Percentiles rank a stretch among this genome's conserved stretches.
Evolutionary conservation across 805 yeast species (phyloP).

Genomic region (Phaffomyces thermotolerans): DNA sequence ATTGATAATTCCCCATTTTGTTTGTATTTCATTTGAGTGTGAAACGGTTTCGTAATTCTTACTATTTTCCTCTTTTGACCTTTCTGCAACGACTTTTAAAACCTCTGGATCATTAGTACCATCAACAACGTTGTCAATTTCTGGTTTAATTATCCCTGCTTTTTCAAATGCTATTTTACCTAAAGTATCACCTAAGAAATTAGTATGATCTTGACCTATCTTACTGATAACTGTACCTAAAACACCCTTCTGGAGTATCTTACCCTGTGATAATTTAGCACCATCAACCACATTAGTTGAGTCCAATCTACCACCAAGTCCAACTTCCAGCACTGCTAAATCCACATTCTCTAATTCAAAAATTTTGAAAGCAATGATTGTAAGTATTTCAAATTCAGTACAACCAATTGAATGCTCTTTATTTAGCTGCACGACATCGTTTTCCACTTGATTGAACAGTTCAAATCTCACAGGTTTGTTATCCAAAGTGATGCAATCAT

Average conservation of each 20-base stretch:
- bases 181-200: slow-evolving; percentile 61
- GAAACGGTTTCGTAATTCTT: slow-evolving; percentile 17
- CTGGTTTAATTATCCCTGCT: slow-evolving; percentile 73
- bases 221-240: slow-evolving; percentile 72
- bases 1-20: slow-evolving; percentile 26
- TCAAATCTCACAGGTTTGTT: slow-evolving; percentile 43
- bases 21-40: slow-evolving; percentile 17
- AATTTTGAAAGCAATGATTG: slow-evolving; percentile 78
- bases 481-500: slow-evolving; percentile 71
- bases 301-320: slow-evolving; percentile 84
- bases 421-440: slow-evolving; percentile 36
- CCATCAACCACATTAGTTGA: slow-evolving; percentile 71
- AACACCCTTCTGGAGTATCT: slow-evolving; percentile 29
- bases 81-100: slow-evolving; percentile 34
- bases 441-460: slow-evolving; percentile 40
- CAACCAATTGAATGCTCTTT: slow-evolving; percentile 44
- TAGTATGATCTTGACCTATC: slow-evolving; percentile 81
- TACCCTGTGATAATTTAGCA: slow-evolving; percentile 2
- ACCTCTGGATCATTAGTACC: slow-evolving; percentile 52
- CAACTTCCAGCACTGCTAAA: slow-evolving; percentile 86
- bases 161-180: slow-evolving; percentile 66
- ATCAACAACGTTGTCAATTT: slow-evolving; percentile 59
- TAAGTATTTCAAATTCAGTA: slow-evolving; percentile 81
- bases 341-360: slow-evolving; percentile 55
- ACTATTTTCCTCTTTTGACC: slow-evolving; percentile 30